Conservation (phyloP, 2,329 filamentous ascomycete genomes). For the Aquanectria penicillioides region DNA sequence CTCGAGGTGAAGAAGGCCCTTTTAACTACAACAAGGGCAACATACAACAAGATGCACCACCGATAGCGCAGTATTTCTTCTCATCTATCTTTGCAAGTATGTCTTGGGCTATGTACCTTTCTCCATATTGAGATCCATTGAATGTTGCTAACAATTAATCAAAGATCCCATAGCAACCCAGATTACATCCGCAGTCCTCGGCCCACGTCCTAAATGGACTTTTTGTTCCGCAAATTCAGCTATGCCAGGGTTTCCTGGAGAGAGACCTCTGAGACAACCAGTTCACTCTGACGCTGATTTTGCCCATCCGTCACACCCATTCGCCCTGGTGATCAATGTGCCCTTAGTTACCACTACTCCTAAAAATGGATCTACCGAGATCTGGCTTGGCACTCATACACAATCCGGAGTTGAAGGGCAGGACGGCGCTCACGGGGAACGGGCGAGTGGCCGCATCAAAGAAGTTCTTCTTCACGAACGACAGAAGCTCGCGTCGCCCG, state of each 20-base stretch:
- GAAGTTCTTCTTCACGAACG: conserved; percentile 52
- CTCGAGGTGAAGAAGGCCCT: conserved; percentile 61
- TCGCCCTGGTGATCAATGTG: conserved; percentile 65
- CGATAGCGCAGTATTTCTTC: conserved; percentile 59
- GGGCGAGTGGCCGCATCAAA: conserved; percentile 62
- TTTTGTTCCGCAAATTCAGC: conserved; percentile 69
- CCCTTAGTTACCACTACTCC: conserved; percentile 61
- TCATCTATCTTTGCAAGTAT: conserved; percentile 64
- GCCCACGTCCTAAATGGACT: conserved; percentile 64
- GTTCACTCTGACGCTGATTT: conserved; percentile 71
- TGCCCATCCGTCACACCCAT: conserved; percentile 62
- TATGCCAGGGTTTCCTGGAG: conserved; percentile 58
- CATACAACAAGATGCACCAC: conserved; percentile 68
- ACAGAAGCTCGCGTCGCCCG: conserved; percentile 50
- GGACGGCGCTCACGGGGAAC: conserved; percentile 60
- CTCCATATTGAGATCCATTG: not conserved
- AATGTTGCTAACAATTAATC: too few species aligned
- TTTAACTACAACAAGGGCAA: conserved; percentile 73
- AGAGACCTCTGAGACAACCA: conserved; percentile 57
- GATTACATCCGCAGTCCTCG: conserved; percentile 63
- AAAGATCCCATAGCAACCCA: conserved; percentile 67
- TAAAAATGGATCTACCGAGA: conserved; percentile 65
- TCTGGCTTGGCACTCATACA: conserved; percentile 68
- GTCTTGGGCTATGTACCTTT: conserved; percentile 15
- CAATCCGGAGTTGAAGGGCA: conserved; percentile 50